phyloP scores from a whole-genome alignment of 768 basidiomycete genomes.

The Naganishia onofrii region DNA sequence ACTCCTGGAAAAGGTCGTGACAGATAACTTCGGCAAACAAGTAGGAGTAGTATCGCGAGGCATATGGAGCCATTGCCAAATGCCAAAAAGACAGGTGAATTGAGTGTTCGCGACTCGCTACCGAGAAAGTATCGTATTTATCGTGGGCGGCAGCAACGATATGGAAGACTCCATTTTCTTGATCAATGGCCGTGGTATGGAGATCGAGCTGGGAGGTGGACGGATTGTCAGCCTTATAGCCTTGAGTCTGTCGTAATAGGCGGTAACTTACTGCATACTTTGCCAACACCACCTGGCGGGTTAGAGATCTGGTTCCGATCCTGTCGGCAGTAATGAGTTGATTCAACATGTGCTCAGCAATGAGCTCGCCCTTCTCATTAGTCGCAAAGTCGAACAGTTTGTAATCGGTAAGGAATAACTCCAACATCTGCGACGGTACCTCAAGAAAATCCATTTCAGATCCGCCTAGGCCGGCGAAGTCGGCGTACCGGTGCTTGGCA shows the following conservation, averaged over 20 bases:
- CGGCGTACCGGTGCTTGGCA: neutral
- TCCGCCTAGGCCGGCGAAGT: neutral
- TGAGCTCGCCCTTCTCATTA: neutral
- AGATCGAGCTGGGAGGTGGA: neutral
- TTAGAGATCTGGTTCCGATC: neutral
- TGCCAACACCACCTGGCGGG: neutral
- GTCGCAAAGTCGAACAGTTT: conserved; percentile 3
- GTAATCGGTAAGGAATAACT: neutral
- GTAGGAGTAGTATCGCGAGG: neutral
- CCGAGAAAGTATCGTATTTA: neutral
- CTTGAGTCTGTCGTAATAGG: neutral
- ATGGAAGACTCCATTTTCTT: neutral
- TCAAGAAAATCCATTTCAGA: conserved; percentile 1
- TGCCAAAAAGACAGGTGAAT: neutral
- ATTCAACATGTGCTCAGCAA: neutral
- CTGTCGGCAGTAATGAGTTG: neutral
- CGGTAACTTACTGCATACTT: neutral
- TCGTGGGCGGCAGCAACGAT: neutral
- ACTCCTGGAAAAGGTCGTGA: conserved; percentile 14
- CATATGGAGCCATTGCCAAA: neutral
- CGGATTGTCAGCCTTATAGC: neutral
- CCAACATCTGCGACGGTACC: neutral
- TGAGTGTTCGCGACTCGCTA: neutral
- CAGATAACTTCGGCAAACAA: conserved; percentile 12
- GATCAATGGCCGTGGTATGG: neutral